These are phyloP conservation scores for Aspergillus candidus DNA, from an alignment of 2,329 filamentous ascomycete species.

Conservation along the genomic window DNA sequence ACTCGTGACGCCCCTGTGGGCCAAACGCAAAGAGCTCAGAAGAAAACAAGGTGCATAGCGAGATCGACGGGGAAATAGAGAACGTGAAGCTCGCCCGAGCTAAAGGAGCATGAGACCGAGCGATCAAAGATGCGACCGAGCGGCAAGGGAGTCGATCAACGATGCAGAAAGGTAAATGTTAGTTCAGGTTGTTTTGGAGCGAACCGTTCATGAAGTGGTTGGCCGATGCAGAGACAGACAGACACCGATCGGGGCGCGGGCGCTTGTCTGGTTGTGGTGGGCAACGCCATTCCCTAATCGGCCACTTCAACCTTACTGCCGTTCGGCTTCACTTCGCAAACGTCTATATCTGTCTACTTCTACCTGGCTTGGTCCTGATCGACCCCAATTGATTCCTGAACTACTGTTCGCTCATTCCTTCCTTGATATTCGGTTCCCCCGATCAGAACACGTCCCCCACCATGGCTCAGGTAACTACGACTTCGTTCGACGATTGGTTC, in stretches of 20 bases:
- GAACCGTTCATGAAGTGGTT: conserved; percentile 10
- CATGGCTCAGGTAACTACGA: conserved; percentile 24
- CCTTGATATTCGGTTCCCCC: too few species aligned
- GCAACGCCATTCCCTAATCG: conserved; percentile 22
- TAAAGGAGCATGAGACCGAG: too few species aligned
- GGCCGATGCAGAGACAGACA: conserved; percentile 14
- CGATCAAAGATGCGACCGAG: too few species aligned
- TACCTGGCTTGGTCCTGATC: not conserved
- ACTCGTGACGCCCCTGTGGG: conserved; percentile 20
- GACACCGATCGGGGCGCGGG: conserved; percentile 8
- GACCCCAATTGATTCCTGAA: not conserved
- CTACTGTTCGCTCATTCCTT: not conserved
- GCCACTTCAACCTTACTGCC: not conserved
- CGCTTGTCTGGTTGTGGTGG: conserved; percentile 26
- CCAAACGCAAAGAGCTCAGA: conserved; percentile 13
- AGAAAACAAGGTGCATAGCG: conserved; percentile 20
- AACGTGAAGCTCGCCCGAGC: too few species aligned
- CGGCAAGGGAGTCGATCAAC: too few species aligned
- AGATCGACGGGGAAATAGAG: conserved; percentile 1
- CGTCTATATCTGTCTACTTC: not conserved
- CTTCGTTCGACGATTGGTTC: not conserved
- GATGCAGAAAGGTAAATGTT: too few species aligned
- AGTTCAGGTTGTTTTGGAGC: conserved; percentile 19
- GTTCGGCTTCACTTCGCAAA: not conserved
- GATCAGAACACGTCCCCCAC: not conserved